Evolutionary conservation across 805 yeast genomes (phyloP).

Genomic region (Kuraishia capsulata): DNA sequence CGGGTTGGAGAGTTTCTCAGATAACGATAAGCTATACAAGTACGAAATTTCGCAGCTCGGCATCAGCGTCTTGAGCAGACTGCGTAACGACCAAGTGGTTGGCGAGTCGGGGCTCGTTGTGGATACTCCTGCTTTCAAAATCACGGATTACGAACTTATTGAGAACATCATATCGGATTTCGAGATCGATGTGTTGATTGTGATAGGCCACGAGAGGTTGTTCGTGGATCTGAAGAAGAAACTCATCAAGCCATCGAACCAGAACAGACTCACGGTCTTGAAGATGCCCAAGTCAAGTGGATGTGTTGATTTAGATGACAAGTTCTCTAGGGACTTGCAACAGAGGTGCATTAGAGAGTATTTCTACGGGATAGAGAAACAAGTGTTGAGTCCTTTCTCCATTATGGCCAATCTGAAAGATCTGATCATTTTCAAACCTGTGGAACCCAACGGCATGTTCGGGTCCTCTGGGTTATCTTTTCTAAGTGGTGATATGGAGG

Average conservation of each 20-base stretch:
- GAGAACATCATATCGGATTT: slow-evolving; percentile 52
- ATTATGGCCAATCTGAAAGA: slow-evolving; percentile 61
- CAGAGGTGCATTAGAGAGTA: slow-evolving; percentile 76
- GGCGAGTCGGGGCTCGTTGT: slow-evolving; percentile 51
- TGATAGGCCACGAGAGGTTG: slow-evolving; percentile 69
- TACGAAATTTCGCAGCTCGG: slow-evolving; percentile 33
- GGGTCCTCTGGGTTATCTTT: slow-evolving; percentile 9
- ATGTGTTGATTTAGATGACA: slow-evolving; percentile 63
- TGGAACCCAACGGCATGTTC: slow-evolving; percentile 13
- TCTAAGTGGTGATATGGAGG: slow-evolving; percentile 17
- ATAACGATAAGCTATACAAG: slow-evolving; percentile 50
- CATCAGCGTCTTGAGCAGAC: slow-evolving; percentile 28
- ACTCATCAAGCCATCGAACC: slow-evolving; percentile 21
- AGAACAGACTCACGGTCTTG: slow-evolving; percentile 32
- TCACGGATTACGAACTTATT: slow-evolving; percentile 40
- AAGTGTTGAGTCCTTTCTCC: slow-evolving; percentile 77
- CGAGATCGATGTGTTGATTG: slow-evolving; percentile 48
- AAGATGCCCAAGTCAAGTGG: slow-evolving; percentile 72
- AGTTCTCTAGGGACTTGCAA: slow-evolving; percentile 60
- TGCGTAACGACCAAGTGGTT: slow-evolving; percentile 38
- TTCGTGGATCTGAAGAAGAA: slow-evolving; percentile 53
- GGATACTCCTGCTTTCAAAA: slow-evolving; percentile 62
- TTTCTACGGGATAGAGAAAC: slow-evolving; percentile 69
- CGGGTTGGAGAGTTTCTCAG: slow-evolving; percentile 56
- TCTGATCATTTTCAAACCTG: slow-evolving; percentile 54